These are phyloP conservation scores for Geotrichum australiense DNA, from an alignment of 1,139 yeast species.

Conservation along the genomic window DNA sequence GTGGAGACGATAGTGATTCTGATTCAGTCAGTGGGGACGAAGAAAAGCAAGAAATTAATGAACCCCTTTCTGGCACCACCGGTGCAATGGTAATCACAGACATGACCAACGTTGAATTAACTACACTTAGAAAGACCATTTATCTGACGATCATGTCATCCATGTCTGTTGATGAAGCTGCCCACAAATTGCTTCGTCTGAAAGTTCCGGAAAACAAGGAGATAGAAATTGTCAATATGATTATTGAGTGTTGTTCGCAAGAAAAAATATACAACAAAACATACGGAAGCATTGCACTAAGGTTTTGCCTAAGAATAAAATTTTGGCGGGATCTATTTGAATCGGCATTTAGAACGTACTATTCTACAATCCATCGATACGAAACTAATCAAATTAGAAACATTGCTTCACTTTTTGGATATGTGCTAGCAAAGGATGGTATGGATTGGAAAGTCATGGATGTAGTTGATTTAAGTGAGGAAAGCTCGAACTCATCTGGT, in stretches of 20 bases:
- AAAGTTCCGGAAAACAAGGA: constrained; percentile 30
- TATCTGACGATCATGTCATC: constrained; percentile 88
- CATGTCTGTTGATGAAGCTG: constrained; percentile 88
- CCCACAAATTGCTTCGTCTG: constrained; percentile 63
- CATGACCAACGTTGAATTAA: constrained; percentile 58
- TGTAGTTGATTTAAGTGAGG: constrained; percentile 55
- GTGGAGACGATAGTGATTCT: constrained; percentile 18
- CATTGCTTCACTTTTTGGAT: constrained; percentile 83
- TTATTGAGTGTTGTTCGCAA: constrained; percentile 77
- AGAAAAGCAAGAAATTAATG: constrained; percentile 25
- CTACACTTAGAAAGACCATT: constrained; percentile 63
- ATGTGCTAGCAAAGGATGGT: constrained; percentile 63
- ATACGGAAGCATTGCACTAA: constrained; percentile 73
- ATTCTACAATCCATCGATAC: constrained; percentile 52
- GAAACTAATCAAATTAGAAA: constrained; percentile 73
- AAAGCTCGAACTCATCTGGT: constrained; percentile 67
- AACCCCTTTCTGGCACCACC: constrained; percentile 22
- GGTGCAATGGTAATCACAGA: constrained; percentile 43
- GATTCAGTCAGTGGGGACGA: constrained; percentile 24
- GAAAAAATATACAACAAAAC: constrained; percentile 83
- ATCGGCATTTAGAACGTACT: constrained; percentile 49
- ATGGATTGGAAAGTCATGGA: constrained; percentile 56
- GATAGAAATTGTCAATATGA: constrained; percentile 57
- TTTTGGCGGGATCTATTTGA: constrained; percentile 55
- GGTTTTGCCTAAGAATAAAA: constrained; percentile 45